Base-by-base conservation (phyloP, 2,329 filamentous ascomycete species). In the Sarocladium oryzae region DNA sequence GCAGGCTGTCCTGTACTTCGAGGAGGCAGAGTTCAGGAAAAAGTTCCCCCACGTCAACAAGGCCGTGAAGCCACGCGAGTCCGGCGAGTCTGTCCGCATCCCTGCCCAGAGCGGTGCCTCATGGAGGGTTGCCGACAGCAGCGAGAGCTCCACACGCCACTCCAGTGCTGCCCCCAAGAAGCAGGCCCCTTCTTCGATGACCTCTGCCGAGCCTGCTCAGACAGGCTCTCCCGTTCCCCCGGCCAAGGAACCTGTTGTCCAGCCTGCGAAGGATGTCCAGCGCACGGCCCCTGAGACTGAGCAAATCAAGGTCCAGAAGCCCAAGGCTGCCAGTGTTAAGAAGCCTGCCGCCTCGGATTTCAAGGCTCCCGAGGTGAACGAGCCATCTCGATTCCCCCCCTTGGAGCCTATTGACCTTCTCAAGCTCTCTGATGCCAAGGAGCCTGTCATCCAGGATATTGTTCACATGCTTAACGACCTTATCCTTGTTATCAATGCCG, bases 401-500 rank as follows among this genome's bases (percentile, higher is more conserved):
- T 72, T 84, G 18, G 71, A 83, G 54, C 81, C 82, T 15, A 89
- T 97, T 58, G 88, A 96, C 63, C 82, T 90, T 55, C 73, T 96
- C 53, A 79, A 79, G 49, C 79, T 95, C 21, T 77, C 81, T 51
- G 81, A 89, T 60, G 89, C 87, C 50, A 82, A 84, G 54, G 92
- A 97, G 65, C 88, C 89, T 24, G 79, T 96, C 32, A 88, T 97
- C 20, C 90, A 96, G 69, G 89, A 97, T 62, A 77, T 99, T 5
- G 89, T 95, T 54, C 92, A 89, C 72, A 92, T 96, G 72, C 79
- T 99, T 60, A 99, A 99, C 71, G 89, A 95, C 68, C 86, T 99
- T 61, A 96, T 99, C 64, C 84, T 88, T 8, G 89, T 95, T 43
- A 85, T 96, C 66, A 96, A 96, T 67, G 87, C 88, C 53, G 92